Percentiles rank a stretch among this genome's conserved stretches.
Conservation (phyloP, 1,284 basidiomycete species). For the Agaricales sp. region DNA sequence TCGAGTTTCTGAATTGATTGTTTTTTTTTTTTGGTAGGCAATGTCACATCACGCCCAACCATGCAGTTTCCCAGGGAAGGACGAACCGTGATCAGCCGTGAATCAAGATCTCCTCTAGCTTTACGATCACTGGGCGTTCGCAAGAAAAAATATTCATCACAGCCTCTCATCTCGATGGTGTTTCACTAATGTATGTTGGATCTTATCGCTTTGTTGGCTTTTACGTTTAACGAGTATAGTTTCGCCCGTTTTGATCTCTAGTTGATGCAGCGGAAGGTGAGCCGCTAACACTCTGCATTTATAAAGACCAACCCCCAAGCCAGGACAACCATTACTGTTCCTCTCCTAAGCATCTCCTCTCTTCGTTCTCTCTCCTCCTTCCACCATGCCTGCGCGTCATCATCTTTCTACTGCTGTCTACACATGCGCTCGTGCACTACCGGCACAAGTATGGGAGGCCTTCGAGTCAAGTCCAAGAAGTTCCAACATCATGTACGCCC, state of each 20-base stretch:
- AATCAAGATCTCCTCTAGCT: background rate
- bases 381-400: background rate
- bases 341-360: background rate
- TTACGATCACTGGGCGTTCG: background rate
- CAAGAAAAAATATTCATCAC: background rate
- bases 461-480: constrained; percentile 28
- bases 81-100: background rate
- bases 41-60: background rate
- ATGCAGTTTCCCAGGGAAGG: background rate
- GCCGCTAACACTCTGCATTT: background rate
- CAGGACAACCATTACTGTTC: background rate
- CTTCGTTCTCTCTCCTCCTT: background rate
- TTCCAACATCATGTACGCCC: constrained; percentile 48
- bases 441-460: constrained; percentile 24
- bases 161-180: background rate
- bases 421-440: background rate
- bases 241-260: too few relatives aligned
- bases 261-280: background rate
- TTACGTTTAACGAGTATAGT: background rate
- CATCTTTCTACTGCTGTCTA: constrained; percentile 5
- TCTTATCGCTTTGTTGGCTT: background rate
- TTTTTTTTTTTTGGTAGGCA: too few relatives aligned
- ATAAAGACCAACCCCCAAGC: too few relatives aligned
- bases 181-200: background rate
- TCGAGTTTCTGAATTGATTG: too few relatives aligned